phyloP scores from a whole-genome alignment of 2,329 filamentous ascomycete species.

The Plectosphaerella sp. region DNA sequence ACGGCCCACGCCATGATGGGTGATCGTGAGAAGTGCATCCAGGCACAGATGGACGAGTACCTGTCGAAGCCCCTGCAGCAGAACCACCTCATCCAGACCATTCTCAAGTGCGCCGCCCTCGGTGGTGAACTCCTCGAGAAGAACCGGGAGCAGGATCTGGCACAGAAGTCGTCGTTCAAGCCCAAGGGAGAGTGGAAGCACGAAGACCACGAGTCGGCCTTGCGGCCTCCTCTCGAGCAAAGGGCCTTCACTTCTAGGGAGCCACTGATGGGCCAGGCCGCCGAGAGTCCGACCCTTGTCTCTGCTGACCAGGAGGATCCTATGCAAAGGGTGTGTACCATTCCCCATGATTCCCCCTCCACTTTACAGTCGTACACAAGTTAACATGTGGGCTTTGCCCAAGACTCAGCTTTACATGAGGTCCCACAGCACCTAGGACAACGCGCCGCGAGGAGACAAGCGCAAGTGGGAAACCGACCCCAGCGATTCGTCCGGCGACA shows the following conservation, averaged over 20 bases:
- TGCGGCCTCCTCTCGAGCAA: slow-evolving; percentile 42
- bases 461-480: slow-evolving; percentile 12
- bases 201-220: slow-evolving; percentile 15
- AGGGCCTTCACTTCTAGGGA: slow-evolving; percentile 69
- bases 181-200: slow-evolving; percentile 24
- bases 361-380: no score
- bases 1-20: slow-evolving; percentile 99
- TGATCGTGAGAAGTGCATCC: slow-evolving; percentile 95
- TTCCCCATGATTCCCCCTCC: background rate
- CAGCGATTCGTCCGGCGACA: background rate
- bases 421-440: slow-evolving; percentile 15
- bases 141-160: slow-evolving; percentile 58
- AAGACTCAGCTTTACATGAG: slow-evolving; percentile 13
- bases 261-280: slow-evolving; percentile 44
- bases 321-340: slow-evolving; percentile 43
- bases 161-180: slow-evolving; percentile 36
- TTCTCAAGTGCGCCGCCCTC: slow-evolving; percentile 91
- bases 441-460: slow-evolving; percentile 14
- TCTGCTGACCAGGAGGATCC: slow-evolving; percentile 57
- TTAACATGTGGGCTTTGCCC: background rate
- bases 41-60: slow-evolving; percentile 99
- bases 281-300: slow-evolving; percentile 60
- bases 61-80: slow-evolving; percentile 94
- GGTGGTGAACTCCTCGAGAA: slow-evolving; percentile 79
- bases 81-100: slow-evolving; percentile 96